Conservation (phyloP, 352 stramenopile species). For the Phytophthora pluvialis region DNA sequence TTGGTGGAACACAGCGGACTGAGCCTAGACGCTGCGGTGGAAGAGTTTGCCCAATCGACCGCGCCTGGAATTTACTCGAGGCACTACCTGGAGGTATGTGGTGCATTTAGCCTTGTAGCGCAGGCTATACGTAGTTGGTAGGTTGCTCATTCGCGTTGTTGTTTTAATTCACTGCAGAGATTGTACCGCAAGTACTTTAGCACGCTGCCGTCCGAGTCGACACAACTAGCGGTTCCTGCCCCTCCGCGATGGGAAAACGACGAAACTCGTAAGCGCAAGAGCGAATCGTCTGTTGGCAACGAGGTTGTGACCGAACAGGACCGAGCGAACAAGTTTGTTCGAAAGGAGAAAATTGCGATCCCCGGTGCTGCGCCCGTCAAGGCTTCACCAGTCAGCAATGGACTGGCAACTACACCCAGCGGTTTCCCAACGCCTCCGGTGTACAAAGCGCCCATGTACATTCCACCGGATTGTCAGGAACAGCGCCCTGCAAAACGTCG, state of each 20-base stretch:
- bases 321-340: conserved; percentile 63
- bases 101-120: neutral
- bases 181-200: conserved; percentile 86
- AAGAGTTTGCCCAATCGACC: conserved; percentile 61
- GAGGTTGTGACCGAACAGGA: conserved; percentile 79
- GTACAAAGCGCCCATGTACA: conserved; percentile 81
- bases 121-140: neutral
- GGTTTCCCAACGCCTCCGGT: conserved; percentile 46
- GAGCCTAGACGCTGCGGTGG: conserved; percentile 65
- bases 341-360: conserved; percentile 39
- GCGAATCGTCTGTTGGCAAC: conserved; percentile 48
- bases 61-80: conserved; percentile 73
- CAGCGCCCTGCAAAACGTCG: conserved; percentile 73
- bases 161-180: conserved; percentile 35
- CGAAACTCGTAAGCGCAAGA: conserved; percentile 46
- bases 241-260: conserved; percentile 73
- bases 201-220: conserved; percentile 61
- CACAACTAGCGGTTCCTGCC: conserved; percentile 52
- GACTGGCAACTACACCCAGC: conserved; percentile 28
- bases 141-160: conserved; percentile 13
- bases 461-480: conserved; percentile 63
- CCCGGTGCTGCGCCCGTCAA: conserved; percentile 13
- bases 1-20: conserved; percentile 74
- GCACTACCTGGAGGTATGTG: conserved; percentile 69
- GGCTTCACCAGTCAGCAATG: conserved; percentile 33